Conservation (phyloP, 1,139 yeast genomes). For the Debaryomyces psychrophilus region DNA sequence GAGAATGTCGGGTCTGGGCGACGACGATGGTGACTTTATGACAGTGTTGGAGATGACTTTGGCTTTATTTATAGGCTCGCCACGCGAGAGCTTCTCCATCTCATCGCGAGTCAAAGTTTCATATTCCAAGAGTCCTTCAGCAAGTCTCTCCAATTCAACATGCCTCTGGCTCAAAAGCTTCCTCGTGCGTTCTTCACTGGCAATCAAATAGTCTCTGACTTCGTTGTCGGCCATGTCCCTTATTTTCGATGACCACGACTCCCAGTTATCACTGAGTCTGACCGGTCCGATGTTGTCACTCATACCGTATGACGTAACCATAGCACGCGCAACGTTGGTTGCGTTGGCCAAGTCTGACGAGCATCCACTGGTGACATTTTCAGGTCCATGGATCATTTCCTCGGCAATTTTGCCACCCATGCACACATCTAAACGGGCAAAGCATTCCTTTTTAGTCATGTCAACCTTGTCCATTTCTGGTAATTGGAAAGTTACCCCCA, state of each 20-base stretch:
- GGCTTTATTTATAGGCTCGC: slow-evolving; percentile 69
- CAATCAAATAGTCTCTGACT: slow-evolving; percentile 72
- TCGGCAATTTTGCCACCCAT: slow-evolving; percentile 99
- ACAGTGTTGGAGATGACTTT: slow-evolving; percentile 77
- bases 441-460: slow-evolving; percentile 84
- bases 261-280: slow-evolving; percentile 85
- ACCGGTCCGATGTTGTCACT: slow-evolving; percentile 93
- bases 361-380: slow-evolving; percentile 93
- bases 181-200: slow-evolving; percentile 81
- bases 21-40: slow-evolving; percentile 48
- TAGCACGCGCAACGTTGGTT: slow-evolving; percentile 90
- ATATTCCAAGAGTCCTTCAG: slow-evolving; percentile 91
- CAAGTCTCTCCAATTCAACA: slow-evolving; percentile 81
- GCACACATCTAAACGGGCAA: slow-evolving; percentile 91
- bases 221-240: slow-evolving; percentile 92
- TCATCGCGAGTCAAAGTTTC: slow-evolving; percentile 93
- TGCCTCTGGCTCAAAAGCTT: slow-evolving; percentile 60
- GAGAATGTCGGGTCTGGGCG: slow-evolving; percentile 13
- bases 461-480: slow-evolving; percentile 99
- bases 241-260: slow-evolving; percentile 87
- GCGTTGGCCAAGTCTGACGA: slow-evolving; percentile 89
- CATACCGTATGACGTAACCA: slow-evolving; percentile 98
- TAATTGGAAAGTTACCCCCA: slow-evolving; percentile 94
- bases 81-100: slow-evolving; percentile 81
- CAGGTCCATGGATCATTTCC: slow-evolving; percentile 86